Conservation (phyloP, 2,329 filamentous ascomycete genomes). For the Aspergillus persii region DNA sequence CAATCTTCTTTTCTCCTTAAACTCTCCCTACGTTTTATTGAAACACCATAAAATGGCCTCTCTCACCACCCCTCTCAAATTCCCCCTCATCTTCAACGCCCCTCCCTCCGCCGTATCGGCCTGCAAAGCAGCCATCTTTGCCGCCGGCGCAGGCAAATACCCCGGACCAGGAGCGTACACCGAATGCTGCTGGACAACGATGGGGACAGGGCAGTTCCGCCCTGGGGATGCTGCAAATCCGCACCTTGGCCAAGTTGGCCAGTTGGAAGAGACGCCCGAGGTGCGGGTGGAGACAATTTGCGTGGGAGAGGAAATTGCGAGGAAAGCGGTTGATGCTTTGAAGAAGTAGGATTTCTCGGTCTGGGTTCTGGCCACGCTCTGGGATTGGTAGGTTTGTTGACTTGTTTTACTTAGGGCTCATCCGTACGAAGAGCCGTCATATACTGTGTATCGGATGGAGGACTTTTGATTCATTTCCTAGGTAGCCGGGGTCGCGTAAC, state of each 20-base stretch:
- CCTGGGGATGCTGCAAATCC: constrained; percentile 1
- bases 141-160: constrained; percentile 16
- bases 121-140: constrained; percentile 17
- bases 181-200: constrained; percentile 4
- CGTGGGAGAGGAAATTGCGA: constrained; percentile 12
- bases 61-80: too few species aligned
- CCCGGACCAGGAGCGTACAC: constrained; percentile 16
- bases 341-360: constrained; percentile 10
- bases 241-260: constrained; percentile 11
- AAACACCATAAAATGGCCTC: too few species aligned
- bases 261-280: constrained; percentile 13
- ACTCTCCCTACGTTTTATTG: too few species aligned
- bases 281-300: constrained; percentile 16
- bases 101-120: constrained; percentile 10
- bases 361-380: too few species aligned
- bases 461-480: too few species aligned
- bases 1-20: too few species aligned
- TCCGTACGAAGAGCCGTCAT: too few species aligned
- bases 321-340: constrained; percentile 15
- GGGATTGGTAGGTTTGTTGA: too few species aligned
- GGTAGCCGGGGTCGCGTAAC: too few species aligned
- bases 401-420: too few species aligned
- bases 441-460: too few species aligned
- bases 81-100: constrained; percentile 11
- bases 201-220: too few species aligned